Evolutionary conservation across 1,284 basidiomycete genomes (phyloP).

Genomic region (Irpex lacteus): DNA sequence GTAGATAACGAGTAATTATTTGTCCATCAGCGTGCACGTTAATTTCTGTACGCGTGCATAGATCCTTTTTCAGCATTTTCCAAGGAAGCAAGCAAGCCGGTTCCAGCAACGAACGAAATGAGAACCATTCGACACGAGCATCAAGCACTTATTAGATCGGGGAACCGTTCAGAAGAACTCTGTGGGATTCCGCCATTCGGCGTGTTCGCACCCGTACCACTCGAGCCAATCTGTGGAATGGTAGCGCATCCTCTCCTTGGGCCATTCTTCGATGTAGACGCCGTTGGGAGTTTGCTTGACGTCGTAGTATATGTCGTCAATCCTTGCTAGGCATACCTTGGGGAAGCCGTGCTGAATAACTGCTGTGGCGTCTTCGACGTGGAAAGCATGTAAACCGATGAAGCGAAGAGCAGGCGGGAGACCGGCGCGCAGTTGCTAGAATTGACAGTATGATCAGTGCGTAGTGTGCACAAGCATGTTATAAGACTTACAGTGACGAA

Average conservation of each 20-base stretch:
- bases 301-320: slow-evolving; percentile 56
- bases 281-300: slow-evolving; percentile 29
- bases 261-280: slow-evolving; percentile 44
- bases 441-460: not conserved
- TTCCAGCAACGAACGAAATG: too few species aligned
- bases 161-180: slow-evolving; percentile 22
- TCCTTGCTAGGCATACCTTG: slow-evolving; percentile 50
- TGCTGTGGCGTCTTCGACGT: slow-evolving; percentile 39
- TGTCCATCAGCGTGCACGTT: too few species aligned
- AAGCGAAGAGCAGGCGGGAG: slow-evolving; percentile 54
- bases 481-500: slow-evolving; percentile 28
- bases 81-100: too few species aligned
- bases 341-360: slow-evolving; percentile 60
- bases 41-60: too few species aligned
- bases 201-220: slow-evolving; percentile 35
- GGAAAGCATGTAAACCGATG: slow-evolving; percentile 49
- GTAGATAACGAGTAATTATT: too few species aligned
- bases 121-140: too few species aligned
- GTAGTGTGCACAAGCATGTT: too few species aligned
- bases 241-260: slow-evolving; percentile 46
- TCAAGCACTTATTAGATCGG: too few species aligned
- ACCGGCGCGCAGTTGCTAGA: slow-evolving; percentile 58
- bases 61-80: too few species aligned
- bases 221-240: slow-evolving; percentile 61
- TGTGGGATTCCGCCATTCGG: slow-evolving; percentile 29